These are phyloP conservation scores for Leccinum ochraceum DNA, from an alignment of 768 basidiomycete species.

Conservation along the genomic window DNA sequence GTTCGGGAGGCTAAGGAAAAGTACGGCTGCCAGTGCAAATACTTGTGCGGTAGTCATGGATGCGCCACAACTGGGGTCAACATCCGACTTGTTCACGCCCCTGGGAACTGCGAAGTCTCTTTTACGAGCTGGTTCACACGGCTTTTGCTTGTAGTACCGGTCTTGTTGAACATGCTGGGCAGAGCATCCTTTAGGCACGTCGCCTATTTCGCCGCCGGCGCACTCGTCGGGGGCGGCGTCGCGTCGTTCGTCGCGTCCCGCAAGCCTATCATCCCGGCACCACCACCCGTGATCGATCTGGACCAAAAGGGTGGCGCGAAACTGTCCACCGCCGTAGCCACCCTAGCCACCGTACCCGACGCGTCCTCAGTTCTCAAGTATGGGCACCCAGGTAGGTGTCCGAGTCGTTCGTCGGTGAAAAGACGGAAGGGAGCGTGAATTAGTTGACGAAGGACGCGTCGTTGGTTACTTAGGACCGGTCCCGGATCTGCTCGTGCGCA, in stretches of 20 bases:
- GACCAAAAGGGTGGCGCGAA: conserved; percentile 45
- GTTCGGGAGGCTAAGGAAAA: neutral
- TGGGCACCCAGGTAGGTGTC: conserved; percentile 23
- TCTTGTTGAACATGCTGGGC: conserved; percentile 37
- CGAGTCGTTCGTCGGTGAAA: neutral
- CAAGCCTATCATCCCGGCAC: conserved; percentile 15
- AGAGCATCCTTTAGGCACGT: conserved; percentile 54
- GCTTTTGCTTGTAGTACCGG: neutral
- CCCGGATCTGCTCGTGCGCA: conserved; percentile 73
- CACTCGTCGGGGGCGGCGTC: conserved; percentile 76
- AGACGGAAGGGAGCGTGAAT: neutral
- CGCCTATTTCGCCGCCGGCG: conserved; percentile 82
- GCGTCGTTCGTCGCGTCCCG: conserved; percentile 49
- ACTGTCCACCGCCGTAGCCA: conserved; percentile 37
- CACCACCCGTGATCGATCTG: conserved; percentile 44
- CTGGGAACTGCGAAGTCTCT: neutral
- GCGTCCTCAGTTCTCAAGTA: conserved; percentile 52
- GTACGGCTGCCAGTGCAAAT: too few species aligned
- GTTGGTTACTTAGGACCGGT: conserved; percentile 63
- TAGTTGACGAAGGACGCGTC: conserved; percentile 6
- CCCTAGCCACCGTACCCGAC: conserved; percentile 5
- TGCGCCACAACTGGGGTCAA: too few species aligned
- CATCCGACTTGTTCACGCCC: neutral
- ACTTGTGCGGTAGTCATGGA: too few species aligned
- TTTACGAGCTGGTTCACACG: neutral